Base-by-base conservation (phyloP, 1,284 basidiomycete genomes). In the Cryptococcus sp. region DNA sequence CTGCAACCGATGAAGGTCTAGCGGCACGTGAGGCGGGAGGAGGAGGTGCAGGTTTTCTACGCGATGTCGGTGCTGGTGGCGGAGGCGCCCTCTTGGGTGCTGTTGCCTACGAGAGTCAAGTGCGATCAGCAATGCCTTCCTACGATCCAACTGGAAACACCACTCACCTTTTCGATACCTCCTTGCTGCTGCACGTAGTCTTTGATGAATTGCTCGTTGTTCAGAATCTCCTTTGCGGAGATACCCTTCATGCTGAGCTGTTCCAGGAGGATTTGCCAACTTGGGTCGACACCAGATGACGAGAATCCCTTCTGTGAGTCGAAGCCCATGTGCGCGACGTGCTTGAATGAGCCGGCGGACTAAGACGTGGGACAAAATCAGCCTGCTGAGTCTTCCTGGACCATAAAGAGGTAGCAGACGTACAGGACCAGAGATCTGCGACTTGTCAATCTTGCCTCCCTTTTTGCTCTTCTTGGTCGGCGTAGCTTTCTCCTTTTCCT, bases 241-340 rank as follows among this genome's bases (percentile, higher is more conserved):
- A 95, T 77, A 3, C 93, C 93, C 39, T 85, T 83, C 34, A 81
- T 81, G 60, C 87, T 84, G 4, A 98, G 82, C 66, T 87, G 83
- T 23, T 82, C 83, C 2, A 98, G 82, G 55, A 98, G 80, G 0
- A 86, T 81, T 57, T 87, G 83, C 95, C 95, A 99, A 8, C 88
- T 91, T 3, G 91, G 87, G 77, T 98, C 95, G n/a, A 97, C 90
- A 59, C 91, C 90, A 38, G 84, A 84, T 1, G 89, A 89, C 0
- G 87, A 88, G 76, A 93, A 97, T 5, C 93, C 93, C 41, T 86
- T 85, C 66, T 95, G 86, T 0, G 85, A 77, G 66, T 95, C 89
- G 76, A 89, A 97, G 23, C 93, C 93, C 90, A 99, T 96, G 74
- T 97, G 94, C 0, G 90, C 92, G 46, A 96, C 84, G 72, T 98